Conservation (phyloP, 345 rosid genomes). For the Turnera subulata region DNA sequence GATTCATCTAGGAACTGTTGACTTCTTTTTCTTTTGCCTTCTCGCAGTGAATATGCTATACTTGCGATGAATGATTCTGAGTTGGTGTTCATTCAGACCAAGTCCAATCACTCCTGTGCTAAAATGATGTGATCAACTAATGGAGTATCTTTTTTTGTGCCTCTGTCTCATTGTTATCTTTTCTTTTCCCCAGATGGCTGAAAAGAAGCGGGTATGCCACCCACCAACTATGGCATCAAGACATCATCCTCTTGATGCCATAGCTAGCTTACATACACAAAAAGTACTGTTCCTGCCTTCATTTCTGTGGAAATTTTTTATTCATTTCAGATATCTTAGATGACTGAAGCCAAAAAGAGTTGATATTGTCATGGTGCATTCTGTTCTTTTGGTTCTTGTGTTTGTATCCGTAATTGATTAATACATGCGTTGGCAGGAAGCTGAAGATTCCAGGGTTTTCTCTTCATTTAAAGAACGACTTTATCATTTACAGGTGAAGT, state of each 20-base stretch:
- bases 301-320: conserved; percentile 3
- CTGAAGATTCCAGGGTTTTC: conserved; percentile 41
- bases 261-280: conserved; percentile 44
- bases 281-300: conserved; percentile 38
- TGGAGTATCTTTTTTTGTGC: no score
- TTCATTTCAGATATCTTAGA: neutral
- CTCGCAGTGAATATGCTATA: neutral
- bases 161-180: neutral
- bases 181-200: conserved; percentile 45
- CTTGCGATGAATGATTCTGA: no score
- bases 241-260: conserved; percentile 50
- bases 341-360: neutral
- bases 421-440: conserved; percentile 42
- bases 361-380: neutral
- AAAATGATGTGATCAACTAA: no score
- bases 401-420: conserved; percentile 4
- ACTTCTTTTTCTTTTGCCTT: neutral
- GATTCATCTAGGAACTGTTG: conserved; percentile 4
- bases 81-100: conserved; percentile 5
- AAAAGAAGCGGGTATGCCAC: conserved; percentile 50
- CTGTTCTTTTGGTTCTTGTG: conserved; percentile 8
- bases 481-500: conserved; percentile 61
- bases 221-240: conserved; percentile 59
- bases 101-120: no score
- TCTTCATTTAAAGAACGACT: conserved; percentile 77